phyloP scores from a whole-genome alignment of 1,284 basidiomycete species.

The Phlebopus sp. region DNA sequence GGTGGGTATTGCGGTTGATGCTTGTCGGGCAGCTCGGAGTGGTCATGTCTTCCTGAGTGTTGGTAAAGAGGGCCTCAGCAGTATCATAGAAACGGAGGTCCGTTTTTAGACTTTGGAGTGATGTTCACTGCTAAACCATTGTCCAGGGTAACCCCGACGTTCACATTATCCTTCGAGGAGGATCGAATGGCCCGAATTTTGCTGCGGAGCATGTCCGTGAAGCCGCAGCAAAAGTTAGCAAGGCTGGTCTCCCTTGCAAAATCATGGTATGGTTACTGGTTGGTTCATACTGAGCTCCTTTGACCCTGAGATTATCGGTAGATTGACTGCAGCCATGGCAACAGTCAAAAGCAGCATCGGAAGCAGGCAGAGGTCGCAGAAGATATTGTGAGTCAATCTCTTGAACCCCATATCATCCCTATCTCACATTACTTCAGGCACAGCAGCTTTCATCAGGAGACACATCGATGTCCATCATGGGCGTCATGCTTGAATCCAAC shows the following conservation, averaged over 20 bases:
- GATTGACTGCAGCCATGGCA: constrained; percentile 96
- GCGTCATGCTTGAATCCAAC: constrained; percentile 98
- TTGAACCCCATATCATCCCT: background rate
- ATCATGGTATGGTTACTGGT: constrained; percentile 65
- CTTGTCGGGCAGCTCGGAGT: constrained; percentile 82
- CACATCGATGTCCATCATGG: constrained; percentile 80
- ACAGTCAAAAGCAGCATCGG: constrained; percentile 84
- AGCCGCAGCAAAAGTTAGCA: constrained; percentile 72
- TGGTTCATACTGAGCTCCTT: background rate
- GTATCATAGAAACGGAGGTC: constrained; percentile 87
- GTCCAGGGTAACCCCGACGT: constrained; percentile 82
- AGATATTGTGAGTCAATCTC: constrained; percentile 63
- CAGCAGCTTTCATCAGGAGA: constrained; percentile 69
- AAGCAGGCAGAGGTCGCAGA: constrained; percentile 85
- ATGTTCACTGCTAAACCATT: constrained; percentile 6
- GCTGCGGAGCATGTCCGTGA: constrained; percentile 74
- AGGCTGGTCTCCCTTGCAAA: constrained; percentile 77
- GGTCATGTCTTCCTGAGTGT: constrained; percentile 93
- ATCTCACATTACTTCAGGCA: constrained; percentile 43
- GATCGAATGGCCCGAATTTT: constrained; percentile 85
- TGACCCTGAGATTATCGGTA: constrained; percentile 27
- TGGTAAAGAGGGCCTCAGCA: constrained; percentile 88
- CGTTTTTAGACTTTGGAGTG: constrained; percentile 16
- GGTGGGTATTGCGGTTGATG: constrained; percentile 85
- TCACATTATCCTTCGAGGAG: constrained; percentile 91